Percentiles rank a stretch among this genome's conserved stretches.
Evolutionary conservation across 768 basidiomycete genomes (phyloP).

Genomic region (Lyophyllum atratum): DNA sequence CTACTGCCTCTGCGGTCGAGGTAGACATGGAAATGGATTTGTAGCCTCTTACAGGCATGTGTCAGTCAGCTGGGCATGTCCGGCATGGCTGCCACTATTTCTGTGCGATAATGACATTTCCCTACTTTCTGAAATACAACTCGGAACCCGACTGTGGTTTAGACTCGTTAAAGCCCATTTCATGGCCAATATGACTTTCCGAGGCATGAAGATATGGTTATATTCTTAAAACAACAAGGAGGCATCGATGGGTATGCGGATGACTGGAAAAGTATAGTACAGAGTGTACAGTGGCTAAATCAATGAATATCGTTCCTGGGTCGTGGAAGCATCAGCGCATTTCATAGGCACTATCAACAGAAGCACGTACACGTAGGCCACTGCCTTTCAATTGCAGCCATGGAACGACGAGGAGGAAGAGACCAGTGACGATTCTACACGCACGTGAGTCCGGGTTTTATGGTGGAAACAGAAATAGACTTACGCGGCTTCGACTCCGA

Average conservation of each 20-base stretch:
- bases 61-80: no score
- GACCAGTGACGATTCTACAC: conserved; percentile 45
- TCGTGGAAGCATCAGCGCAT: neutral
- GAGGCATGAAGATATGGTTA: neutral
- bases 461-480: conserved; percentile 17
- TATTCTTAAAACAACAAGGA: neutral
- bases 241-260: neutral
- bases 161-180: no score
- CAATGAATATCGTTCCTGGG: neutral
- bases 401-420: conserved; percentile 56
- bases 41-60: no score
- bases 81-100: no score
- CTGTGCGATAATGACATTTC: no score
- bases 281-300: neutral
- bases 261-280: neutral
- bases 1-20: no score
- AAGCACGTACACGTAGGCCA: conserved; percentile 42
- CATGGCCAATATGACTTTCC: no score
- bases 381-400: conserved; percentile 51
- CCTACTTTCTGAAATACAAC: no score
- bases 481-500: conserved; percentile 64
- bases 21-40: conserved; percentile 3
- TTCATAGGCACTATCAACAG: neutral
- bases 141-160: no score
- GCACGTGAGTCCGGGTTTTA: neutral